Evolutionary conservation across 306 rosid species (phyloP).

Genomic region (Quercus suber): DNA sequence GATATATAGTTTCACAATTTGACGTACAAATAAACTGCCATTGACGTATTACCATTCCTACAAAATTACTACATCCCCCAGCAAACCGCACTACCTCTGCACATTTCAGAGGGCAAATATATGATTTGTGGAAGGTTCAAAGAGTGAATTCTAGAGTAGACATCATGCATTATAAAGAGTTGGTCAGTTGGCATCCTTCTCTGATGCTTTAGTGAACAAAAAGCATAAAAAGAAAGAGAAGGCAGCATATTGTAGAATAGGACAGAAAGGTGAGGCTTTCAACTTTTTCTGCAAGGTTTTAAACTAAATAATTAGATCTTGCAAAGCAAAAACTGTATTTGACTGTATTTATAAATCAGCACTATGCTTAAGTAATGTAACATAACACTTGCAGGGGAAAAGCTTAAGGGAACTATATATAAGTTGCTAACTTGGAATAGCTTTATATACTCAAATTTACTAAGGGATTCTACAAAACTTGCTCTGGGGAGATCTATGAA

Average conservation of each 20-base stretch:
- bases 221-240: background rate
- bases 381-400: background rate
- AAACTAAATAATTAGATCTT: background rate
- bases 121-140: background rate
- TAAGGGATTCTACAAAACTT: background rate
- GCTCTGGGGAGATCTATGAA: background rate
- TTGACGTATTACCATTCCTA: background rate
- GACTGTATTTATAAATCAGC: background rate
- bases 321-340: background rate
- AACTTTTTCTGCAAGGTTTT: background rate
- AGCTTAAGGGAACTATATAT: background rate
- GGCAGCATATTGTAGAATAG: background rate
- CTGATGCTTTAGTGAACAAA: background rate
- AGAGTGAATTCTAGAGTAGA: background rate
- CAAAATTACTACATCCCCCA: background rate
- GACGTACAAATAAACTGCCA: background rate
- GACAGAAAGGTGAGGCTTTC: background rate
- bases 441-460: slow-evolving; percentile 6
- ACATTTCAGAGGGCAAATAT: background rate
- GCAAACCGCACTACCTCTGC: background rate
- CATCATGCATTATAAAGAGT: background rate
- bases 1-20: background rate
- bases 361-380: background rate
- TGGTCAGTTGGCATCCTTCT: background rate
- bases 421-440: slow-evolving; percentile 15